These are phyloP conservation scores for Diaporthe helianthi DNA, from an alignment of 2,329 filamentous ascomycete genomes.

Conservation along the genomic window DNA sequence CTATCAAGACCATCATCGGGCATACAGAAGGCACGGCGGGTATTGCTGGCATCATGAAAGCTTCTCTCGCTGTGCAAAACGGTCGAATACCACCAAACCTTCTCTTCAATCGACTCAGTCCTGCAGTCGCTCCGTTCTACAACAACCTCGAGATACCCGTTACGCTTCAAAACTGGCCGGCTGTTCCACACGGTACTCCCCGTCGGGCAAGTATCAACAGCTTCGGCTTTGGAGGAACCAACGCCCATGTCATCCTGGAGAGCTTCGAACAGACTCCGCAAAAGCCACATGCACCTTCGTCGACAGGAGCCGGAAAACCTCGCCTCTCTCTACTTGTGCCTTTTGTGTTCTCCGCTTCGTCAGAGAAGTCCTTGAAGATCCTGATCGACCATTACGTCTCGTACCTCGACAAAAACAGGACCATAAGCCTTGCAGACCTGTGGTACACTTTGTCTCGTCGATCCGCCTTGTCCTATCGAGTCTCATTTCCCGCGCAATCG, in stretches of 20 bases:
- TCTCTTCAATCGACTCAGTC: slow-evolving; percentile 45
- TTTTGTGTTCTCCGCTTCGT: no score
- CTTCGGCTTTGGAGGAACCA: slow-evolving; percentile 39
- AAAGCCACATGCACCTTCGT: no score
- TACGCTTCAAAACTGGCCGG: slow-evolving; percentile 39
- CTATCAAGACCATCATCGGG: slow-evolving; percentile 46
- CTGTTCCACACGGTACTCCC: slow-evolving; percentile 33
- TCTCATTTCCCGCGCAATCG: no score
- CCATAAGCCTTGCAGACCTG: no score
- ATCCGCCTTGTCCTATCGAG: no score
- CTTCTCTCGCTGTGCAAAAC: slow-evolving; percentile 45
- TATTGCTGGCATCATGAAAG: slow-evolving; percentile 52
- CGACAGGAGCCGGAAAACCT: no score
- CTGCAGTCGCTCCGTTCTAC: slow-evolving; percentile 42
- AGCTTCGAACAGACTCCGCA: background rate
- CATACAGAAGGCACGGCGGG: slow-evolving; percentile 59
- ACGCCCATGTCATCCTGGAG: slow-evolving; percentile 24
- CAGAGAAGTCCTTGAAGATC: no score
- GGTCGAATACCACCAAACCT: slow-evolving; percentile 46
- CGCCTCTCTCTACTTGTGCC: no score
- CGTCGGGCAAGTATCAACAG: slow-evolving; percentile 44
- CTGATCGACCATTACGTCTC: no score
- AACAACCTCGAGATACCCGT: slow-evolving; percentile 35
- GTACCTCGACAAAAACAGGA: no score
- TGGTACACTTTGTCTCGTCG: no score